These are phyloP conservation scores for Fusarium camptoceras DNA, from an alignment of 2,329 filamentous ascomycete species.

Conservation along the genomic window DNA sequence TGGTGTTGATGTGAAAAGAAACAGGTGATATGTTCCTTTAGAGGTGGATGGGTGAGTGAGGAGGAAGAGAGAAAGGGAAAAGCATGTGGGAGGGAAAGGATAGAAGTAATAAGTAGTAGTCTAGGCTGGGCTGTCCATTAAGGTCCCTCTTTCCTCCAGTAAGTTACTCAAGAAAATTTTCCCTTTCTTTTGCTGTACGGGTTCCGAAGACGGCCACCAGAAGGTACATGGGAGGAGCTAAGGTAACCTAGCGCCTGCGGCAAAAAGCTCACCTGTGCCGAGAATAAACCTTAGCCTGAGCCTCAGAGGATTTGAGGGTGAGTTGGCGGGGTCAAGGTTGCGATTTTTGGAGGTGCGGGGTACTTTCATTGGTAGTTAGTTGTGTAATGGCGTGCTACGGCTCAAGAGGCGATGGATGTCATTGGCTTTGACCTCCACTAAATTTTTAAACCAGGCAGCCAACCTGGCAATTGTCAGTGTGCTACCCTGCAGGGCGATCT, in stretches of 20 bases:
- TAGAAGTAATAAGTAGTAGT: constrained; percentile 32
- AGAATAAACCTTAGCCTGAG: constrained; percentile 25
- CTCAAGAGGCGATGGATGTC: background rate
- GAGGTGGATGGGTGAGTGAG: constrained; percentile 16
- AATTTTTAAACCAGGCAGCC: background rate
- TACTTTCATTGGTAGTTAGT: constrained; percentile 36
- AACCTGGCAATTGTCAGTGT: background rate
- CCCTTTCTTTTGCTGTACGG: constrained; percentile 25
- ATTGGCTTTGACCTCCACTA: constrained; percentile 9
- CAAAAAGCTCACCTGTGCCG: constrained; percentile 33
- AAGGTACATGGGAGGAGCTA: constrained; percentile 16
- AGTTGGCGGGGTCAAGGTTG: constrained; percentile 33
- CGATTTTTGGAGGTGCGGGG: constrained; percentile 43
- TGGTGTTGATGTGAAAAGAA: constrained; percentile 20
- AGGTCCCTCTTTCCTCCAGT: constrained; percentile 22
- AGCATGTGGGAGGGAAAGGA: constrained; percentile 35
- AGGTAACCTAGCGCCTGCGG: constrained; percentile 24
- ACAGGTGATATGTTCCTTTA: constrained; percentile 25
- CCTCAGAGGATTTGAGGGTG: constrained; percentile 18
- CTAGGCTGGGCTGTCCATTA: constrained; percentile 6
- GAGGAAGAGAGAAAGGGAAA: constrained; percentile 19
- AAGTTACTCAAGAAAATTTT: constrained; percentile 27
- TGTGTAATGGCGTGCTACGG: background rate
- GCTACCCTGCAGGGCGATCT: constrained; percentile 29
- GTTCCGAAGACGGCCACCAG: constrained; percentile 38